Base-by-base conservation (phyloP, 2,329 filamentous ascomycete species). In the Dichotomopilus funicola region DNA sequence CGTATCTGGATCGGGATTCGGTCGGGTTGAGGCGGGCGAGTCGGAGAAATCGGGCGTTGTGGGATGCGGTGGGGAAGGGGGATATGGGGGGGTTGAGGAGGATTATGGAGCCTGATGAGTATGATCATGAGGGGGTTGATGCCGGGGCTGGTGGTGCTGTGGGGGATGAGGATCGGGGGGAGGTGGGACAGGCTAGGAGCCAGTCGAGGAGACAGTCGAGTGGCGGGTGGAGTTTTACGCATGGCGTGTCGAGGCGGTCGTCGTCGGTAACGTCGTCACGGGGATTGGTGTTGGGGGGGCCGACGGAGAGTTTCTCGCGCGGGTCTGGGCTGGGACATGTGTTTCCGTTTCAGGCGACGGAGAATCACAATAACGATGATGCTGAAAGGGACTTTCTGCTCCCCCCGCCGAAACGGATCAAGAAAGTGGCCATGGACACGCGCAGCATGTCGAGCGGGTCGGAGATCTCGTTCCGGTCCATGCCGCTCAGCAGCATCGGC, bases 391-490 rank as follows among this genome's bases (percentile, higher is more conserved):
- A 27, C 19, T 27, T 27, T 27, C 19, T 27, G 19, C 19, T 27
- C 19, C 60, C 65, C 11, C 70, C 74, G 1, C 66, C 72, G 4
- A 82, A 82, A 56, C 81, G 79, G 62, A 73, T 80, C 38, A 95
- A 94, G 70, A 89, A 80, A 62, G 92, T 97, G 0, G 89, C 90
- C 0, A 88, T 96, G 88, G 90, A 96, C 66, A 87, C 87, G 12
- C 78, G 91, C 62, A 96, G 92, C 64, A 80, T 95, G 69, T 96
- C 92, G 6, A 91, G 86, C 62, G 87, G 87, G 42, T 97, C 92
- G 0, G 88, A 86, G 38, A 82, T 88, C 50, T 97, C 92, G 0
- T 89, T 89, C 56, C 81, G 86, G 55, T 97, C 92, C 1, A 80
- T 86, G 55, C 85, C 89, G 1, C 85, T 83, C 46, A 96, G 91